Percentiles rank a stretch among this genome's conserved stretches.
Evolutionary conservation across 202 grass and related monocot species (phyloP).

Genomic region (Carex sylvatica): DNA sequence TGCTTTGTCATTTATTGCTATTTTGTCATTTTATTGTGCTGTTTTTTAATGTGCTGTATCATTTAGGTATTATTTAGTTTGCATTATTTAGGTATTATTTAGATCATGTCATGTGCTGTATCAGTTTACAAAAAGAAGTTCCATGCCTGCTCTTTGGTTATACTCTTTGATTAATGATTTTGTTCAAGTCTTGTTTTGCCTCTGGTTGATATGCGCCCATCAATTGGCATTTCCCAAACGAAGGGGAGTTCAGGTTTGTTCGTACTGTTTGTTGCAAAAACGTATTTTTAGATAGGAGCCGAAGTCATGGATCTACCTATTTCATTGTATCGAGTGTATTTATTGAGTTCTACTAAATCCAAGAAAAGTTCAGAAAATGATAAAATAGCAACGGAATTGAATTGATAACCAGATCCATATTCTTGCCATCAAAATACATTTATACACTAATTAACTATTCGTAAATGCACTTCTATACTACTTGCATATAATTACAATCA

Average conservation of each 20-base stretch:
- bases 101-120: neutral
- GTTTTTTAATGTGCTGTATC: no score
- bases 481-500: no score
- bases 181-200: neutral
- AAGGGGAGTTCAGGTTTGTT: neutral
- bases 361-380: no score
- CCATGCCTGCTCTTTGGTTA: neutral
- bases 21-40: no score
- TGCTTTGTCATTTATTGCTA: no score
- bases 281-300: neutral
- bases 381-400: neutral
- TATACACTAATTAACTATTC: no score
- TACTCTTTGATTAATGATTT: neutral
- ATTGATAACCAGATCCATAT: neutral
- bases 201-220: neutral
- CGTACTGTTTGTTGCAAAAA: neutral
- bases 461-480: no score
- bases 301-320: neutral
- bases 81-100: no score
- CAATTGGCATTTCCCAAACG: neutral
- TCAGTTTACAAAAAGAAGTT: neutral
- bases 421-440: no score
- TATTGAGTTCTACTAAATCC: neutral
- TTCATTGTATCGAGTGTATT: constrained; percentile 13
- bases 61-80: no score